Base-by-base conservation (phyloP, 1,284 basidiomycete genomes). In the Cutaneotrichosporon daszewskae region DNA sequence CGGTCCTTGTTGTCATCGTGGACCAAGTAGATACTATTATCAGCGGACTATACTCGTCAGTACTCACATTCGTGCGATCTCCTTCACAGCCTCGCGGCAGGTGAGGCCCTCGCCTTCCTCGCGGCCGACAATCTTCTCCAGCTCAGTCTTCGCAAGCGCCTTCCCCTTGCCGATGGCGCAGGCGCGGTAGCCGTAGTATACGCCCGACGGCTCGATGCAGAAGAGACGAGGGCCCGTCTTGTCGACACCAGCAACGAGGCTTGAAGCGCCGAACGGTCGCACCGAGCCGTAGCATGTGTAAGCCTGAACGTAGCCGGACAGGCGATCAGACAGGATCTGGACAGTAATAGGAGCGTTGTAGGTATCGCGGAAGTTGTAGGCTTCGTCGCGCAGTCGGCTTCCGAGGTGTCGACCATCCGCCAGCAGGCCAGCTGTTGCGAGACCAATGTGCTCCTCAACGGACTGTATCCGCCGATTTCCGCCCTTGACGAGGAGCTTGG, bases 221-320 rank as follows among this genome's bases (percentile, higher is more conserved):
- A 82, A 96, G 22, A 99, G 76, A 41, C 80, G 77, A 40, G 95
- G 91, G 3, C 91, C 91, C 31, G 78, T 78, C 70, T 88, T 86
- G 75, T 98, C 95, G 7, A 94, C 78, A 10, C 85, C 84, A 31
- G 83, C 94, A 16, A 98, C 74, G 63, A 99, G 85, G 18, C 91
- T 84, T 57, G 89, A 90, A 57, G 94, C 83, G 13, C 95, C 95
- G 58, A 98, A 98, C 0, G 95, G 95, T 20, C 95, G 83, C 25
- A 98, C 95, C 19, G 92, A 96, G 1, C 92, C 96, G 72, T 98
- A 97, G 40, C 96, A 83, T 8, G 95, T 98, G 74, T 96, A 98
- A 17, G 86, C 84, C 73, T 98, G 95, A 3, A 90, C 84, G 68
- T 91, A 96, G 28, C 83, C 78, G 1, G 87, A 85, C 33, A 98